These are phyloP conservation scores for Babesia caballi DNA, from an alignment of 169 alveolate genomes.

Conservation along the genomic window DNA sequence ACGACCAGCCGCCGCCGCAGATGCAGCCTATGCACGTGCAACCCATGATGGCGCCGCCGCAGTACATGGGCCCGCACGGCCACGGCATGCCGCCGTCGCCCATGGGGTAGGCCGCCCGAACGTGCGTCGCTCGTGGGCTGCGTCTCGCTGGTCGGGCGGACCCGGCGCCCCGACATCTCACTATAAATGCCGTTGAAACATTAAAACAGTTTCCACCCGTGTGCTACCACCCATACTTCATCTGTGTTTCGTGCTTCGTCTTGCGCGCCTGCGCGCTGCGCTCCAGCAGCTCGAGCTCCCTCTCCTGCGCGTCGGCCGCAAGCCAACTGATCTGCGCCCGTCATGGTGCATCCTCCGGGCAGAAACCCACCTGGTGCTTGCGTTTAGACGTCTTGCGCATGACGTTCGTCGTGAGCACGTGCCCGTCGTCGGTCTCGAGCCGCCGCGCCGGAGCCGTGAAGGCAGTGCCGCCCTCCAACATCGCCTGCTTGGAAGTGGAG, in stretches of 20 bases:
- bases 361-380: conserved; percentile 44
- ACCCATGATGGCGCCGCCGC: conserved; percentile 1
- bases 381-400: conserved; percentile 52
- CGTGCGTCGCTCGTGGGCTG: too few species aligned
- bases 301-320: conserved; percentile 83
- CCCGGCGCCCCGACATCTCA: too few species aligned
- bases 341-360: background rate
- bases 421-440: conserved; percentile 58
- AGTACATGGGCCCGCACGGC: background rate
- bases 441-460: conserved; percentile 25
- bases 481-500: conserved; percentile 26
- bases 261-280: conserved; percentile 72
- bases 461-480: conserved; percentile 31
- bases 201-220: too few species aligned
- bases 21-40: background rate
- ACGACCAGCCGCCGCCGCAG: conserved; percentile 4
- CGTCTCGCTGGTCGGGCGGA: too few species aligned
- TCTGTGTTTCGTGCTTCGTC: conserved; percentile 75
- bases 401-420: conserved; percentile 39
- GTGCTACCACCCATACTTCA: conserved; percentile 85
- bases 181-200: too few species aligned
- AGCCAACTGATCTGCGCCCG: conserved; percentile 78
- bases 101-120: too few species aligned
- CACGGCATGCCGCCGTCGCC: conserved; percentile 1
- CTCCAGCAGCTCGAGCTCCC: conserved; percentile 79